Evolutionary conservation across 2,329 filamentous ascomycete genomes (phyloP).

Genomic region (Penicillium aurantiogriseum): DNA sequence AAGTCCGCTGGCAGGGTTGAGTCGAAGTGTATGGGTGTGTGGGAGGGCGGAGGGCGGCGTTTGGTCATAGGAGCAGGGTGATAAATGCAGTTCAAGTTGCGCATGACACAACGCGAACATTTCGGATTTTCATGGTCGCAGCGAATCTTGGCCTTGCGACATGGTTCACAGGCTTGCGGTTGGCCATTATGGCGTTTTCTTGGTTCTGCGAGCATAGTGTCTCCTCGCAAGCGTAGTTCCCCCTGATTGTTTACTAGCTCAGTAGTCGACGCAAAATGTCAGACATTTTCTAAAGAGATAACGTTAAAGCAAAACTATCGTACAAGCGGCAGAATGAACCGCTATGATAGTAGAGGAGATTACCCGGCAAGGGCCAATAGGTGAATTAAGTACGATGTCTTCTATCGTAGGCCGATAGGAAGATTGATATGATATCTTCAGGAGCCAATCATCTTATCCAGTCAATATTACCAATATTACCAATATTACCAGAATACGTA

Average conservation of each 20-base stretch:
- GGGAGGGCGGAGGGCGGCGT: background rate
- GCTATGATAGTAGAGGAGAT: background rate
- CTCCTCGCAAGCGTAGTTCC: background rate
- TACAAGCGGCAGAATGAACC: background rate
- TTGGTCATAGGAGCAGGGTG: slow-evolving; percentile 1
- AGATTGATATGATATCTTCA: background rate
- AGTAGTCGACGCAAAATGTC: background rate
- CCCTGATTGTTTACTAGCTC: background rate
- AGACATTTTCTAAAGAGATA: background rate
- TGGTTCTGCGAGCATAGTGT: background rate
- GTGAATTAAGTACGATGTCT: background rate
- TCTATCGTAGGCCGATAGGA: background rate
- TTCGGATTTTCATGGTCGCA: background rate
- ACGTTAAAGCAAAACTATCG: background rate
- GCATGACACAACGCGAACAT: background rate
- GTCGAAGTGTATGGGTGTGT: background rate
- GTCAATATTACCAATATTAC: background rate
- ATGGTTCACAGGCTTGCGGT: background rate
- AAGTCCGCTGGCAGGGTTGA: background rate
- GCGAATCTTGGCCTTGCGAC: slow-evolving; percentile 1
- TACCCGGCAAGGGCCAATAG: background rate
- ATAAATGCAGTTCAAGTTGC: background rate
- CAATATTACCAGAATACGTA: background rate
- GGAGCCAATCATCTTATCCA: background rate
- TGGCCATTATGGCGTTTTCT: slow-evolving; percentile 2